A percentile compares a stretch with the other conserved stretches of the same genome.
These are phyloP conservation scores for Aureobasidium pullulans DNA, from an alignment of 2,329 filamentous ascomycete species.

Conservation along the genomic window DNA sequence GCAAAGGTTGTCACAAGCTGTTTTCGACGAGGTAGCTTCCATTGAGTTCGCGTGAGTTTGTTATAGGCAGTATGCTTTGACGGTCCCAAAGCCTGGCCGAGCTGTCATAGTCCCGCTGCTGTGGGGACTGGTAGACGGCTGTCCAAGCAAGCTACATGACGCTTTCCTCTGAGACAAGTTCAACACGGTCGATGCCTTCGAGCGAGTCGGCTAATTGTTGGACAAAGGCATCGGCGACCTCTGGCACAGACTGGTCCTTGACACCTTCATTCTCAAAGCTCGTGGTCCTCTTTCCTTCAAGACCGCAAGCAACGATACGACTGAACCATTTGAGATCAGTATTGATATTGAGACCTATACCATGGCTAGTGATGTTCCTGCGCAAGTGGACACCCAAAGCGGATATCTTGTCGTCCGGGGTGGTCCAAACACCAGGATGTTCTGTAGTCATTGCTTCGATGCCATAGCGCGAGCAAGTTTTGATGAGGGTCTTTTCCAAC, in stretches of 20 bases:
- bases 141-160: neutral
- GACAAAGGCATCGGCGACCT: conserved; percentile 36
- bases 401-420: conserved; percentile 64
- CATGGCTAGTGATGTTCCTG: conserved; percentile 75
- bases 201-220: conserved; percentile 28
- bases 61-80: conserved; percentile 6
- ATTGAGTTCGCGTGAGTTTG: neutral
- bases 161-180: conserved; percentile 15
- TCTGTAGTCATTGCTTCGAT: conserved; percentile 58
- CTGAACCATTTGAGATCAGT: conserved; percentile 58
- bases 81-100: neutral
- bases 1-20: neutral
- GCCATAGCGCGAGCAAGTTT: conserved; percentile 53
- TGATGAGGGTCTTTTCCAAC: conserved; percentile 69
- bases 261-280: conserved; percentile 55
- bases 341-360: conserved; percentile 71
- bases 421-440: conserved; percentile 76
- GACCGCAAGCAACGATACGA: conserved; percentile 82
- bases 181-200: conserved; percentile 21
- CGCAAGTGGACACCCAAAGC: conserved; percentile 88
- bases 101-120: neutral
- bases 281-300: conserved; percentile 73
- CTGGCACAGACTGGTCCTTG: conserved; percentile 27
- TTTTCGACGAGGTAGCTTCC: neutral
- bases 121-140: neutral